These are phyloP conservation scores for Dothidotthia symphoricarpi DNA, from an alignment of 2,329 filamentous ascomycete species.

Conservation along the genomic window DNA sequence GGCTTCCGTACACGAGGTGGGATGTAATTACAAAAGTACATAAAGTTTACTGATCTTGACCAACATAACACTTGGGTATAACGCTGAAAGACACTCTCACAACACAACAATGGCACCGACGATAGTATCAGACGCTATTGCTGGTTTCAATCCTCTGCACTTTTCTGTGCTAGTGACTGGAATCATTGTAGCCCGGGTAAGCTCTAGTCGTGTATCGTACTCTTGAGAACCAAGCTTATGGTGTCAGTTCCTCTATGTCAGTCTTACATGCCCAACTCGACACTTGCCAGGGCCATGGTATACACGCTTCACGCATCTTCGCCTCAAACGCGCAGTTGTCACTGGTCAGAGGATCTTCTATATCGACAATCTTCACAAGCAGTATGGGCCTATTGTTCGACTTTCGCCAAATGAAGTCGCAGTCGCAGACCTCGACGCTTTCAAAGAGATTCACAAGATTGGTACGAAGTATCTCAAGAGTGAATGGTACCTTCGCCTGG, in stretches of 20 bases:
- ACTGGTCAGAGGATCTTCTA: conserved; percentile 42
- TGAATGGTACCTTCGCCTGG: conserved; percentile 25
- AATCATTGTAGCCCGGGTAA: neutral
- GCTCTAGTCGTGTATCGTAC: neutral
- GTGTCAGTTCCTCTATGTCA: conserved; percentile 18
- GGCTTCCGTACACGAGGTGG: too few relatives aligned
- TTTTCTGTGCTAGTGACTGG: conserved; percentile 2
- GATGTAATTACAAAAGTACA: too few relatives aligned
- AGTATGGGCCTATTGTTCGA: conserved; percentile 35
- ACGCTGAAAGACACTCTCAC: too few relatives aligned
- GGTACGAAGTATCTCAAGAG: conserved; percentile 31
- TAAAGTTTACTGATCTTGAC: too few relatives aligned
- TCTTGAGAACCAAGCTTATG: conserved; percentile 4
- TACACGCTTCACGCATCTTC: conserved; percentile 35
- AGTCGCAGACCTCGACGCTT: conserved; percentile 29
- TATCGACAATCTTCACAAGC: conserved; percentile 40
- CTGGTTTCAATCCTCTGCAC: conserved; percentile 9
- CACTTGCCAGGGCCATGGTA: conserved; percentile 34
- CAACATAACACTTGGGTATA: too few relatives aligned
- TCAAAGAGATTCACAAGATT: conserved; percentile 34
- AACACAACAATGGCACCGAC: too few relatives aligned
- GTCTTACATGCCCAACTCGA: conserved; percentile 28
- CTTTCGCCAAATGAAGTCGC: conserved; percentile 33
- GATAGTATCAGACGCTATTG: neutral
- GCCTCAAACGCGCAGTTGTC: conserved; percentile 40